Percentiles rank a stretch among this genome's conserved stretches.
These are phyloP conservation scores for Pezicula radicicola DNA, from an alignment of 2,329 filamentous ascomycete species.

Conservation along the genomic window DNA sequence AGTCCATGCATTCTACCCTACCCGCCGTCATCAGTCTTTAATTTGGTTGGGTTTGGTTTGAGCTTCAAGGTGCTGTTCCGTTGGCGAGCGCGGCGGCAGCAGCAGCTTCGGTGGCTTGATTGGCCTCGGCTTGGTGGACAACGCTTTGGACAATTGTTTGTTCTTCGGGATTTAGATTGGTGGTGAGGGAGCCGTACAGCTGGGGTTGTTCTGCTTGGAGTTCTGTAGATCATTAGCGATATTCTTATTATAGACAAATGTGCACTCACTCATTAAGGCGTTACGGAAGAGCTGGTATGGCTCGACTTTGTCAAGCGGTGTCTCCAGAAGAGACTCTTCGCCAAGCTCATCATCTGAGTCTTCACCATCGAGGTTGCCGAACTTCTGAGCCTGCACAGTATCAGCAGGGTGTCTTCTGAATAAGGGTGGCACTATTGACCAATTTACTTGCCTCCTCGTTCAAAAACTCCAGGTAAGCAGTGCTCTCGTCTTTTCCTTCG, in stretches of 20 bases:
- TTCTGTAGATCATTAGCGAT: constrained; percentile 44
- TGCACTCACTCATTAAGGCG: constrained; percentile 71
- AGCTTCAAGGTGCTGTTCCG: constrained; percentile 13
- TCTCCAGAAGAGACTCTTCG: constrained; percentile 91
- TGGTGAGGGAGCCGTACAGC: constrained; percentile 78
- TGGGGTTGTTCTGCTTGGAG: constrained; percentile 89
- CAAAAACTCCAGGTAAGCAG: constrained; percentile 92
- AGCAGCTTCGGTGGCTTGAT: constrained; percentile 17
- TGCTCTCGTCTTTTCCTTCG: constrained; percentile 84
- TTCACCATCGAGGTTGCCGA: constrained; percentile 65
- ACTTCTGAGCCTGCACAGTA: constrained; percentile 70
- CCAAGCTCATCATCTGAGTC: constrained; percentile 84
- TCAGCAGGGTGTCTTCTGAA: constrained; percentile 3
- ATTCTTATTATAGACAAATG: neutral
- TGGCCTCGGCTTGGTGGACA: constrained; percentile 41
- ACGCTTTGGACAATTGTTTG: constrained; percentile 77
- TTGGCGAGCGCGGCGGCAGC: constrained; percentile 18
- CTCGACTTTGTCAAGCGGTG: constrained; percentile 91
- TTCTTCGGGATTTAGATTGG: constrained; percentile 76
- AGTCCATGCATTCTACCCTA: constrained; percentile 10
- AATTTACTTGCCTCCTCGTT: constrained; percentile 71
- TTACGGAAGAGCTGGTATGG: constrained; percentile 87
- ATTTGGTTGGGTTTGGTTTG: constrained; percentile 1
- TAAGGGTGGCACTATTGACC: neutral
- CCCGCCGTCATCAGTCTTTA: constrained; percentile 5